Percentiles rank a stretch among this genome's conserved stretches.
Evolutionary conservation across 768 basidiomycete species (phyloP).

Genomic region (Podaxis sp.): DNA sequence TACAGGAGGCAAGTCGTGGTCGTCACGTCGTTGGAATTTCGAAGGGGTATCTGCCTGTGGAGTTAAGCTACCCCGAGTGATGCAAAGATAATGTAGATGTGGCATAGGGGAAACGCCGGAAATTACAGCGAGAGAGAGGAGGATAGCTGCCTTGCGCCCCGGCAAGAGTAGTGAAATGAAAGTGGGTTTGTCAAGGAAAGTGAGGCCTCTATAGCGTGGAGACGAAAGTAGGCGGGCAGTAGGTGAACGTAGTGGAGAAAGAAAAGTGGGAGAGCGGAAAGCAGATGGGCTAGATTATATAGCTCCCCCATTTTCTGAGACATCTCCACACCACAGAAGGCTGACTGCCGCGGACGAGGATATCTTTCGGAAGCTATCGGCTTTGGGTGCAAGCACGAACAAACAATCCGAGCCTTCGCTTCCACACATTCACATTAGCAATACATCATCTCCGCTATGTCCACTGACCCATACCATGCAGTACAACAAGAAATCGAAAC

Average conservation of each 20-base stretch:
- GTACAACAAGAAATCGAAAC: conserved; percentile 82
- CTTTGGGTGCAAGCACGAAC: background rate
- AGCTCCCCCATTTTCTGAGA: background rate
- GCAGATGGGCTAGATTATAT: background rate
- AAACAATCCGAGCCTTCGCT: background rate
- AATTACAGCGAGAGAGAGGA: background rate
- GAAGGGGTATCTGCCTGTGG: background rate
- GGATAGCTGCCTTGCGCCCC: background rate
- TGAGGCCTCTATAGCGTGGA: conserved; percentile 8
- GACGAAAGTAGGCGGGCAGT: background rate
- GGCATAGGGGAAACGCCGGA: conserved; percentile 17
- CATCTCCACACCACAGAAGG: background rate
- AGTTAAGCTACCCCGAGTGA: background rate
- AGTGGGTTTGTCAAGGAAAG: background rate
- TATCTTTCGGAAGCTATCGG: background rate
- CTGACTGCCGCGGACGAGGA: background rate
- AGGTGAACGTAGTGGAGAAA: background rate
- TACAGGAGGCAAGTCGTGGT: conserved; percentile 1
- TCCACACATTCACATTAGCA: background rate
- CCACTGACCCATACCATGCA: conserved; percentile 83
- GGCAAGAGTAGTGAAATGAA: background rate
- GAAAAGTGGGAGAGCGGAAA: background rate
- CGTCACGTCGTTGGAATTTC: background rate
- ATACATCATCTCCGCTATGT: conserved; percentile 41
- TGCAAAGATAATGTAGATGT: background rate